Conservation (phyloP, 345 rosid species). For the Gossypium anomalum region DNA sequence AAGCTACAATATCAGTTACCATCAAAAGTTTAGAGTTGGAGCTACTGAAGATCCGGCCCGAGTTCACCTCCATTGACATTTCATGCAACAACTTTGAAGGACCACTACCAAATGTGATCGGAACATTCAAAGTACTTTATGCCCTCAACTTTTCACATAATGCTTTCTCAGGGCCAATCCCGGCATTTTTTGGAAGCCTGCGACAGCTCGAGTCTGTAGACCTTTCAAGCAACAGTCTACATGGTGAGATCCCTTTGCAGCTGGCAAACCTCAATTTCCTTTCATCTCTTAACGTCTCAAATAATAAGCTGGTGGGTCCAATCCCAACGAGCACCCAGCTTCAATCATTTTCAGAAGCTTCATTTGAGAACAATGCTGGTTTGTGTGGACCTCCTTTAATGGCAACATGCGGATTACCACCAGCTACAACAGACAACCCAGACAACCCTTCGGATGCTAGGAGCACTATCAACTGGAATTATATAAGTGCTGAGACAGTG, state of each 20-base stretch:
- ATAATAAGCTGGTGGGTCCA: neutral
- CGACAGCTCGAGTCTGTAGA: neutral
- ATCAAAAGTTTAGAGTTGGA: neutral
- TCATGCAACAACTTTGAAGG: slow-evolving; percentile 2
- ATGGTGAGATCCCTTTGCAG: slow-evolving; percentile 1
- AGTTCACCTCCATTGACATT: slow-evolving; percentile 4
- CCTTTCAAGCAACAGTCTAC: neutral
- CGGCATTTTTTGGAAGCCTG: neutral
- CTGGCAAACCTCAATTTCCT: neutral
- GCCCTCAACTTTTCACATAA: neutral
- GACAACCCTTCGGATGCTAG: too few relatives aligned
- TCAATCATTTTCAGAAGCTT: neutral
- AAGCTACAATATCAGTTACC: neutral
- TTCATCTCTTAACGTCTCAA: neutral
- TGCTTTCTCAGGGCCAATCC: neutral
- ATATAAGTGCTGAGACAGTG: too few relatives aligned
- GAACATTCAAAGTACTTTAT: neutral
- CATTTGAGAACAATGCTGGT: slow-evolving; percentile 24
- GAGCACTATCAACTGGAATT: neutral
- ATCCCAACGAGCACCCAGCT: neutral
- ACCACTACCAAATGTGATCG: slow-evolving; percentile 5
- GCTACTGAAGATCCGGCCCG: neutral
- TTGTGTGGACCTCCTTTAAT: slow-evolving; percentile 29
- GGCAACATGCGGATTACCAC: neutral
- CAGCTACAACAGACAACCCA: too few relatives aligned